A percentile compares a stretch with the other conserved stretches of the same genome.
Evolutionary conservation across 202 grass and related monocot species (phyloP).

Genomic region (Carex arenaria): DNA sequence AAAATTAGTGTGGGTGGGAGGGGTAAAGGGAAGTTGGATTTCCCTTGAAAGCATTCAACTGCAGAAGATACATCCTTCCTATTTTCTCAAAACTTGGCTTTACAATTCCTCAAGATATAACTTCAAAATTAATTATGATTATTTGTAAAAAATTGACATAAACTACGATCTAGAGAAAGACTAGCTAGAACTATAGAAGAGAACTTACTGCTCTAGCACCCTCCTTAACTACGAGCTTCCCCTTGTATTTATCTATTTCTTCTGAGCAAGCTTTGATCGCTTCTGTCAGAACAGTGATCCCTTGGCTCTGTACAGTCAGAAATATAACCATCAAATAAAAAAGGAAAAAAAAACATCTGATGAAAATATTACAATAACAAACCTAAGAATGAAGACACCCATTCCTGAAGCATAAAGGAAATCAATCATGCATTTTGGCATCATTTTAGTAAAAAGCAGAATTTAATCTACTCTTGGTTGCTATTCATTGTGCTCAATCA

Average conservation of each 20-base stretch:
- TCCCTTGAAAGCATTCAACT: no score
- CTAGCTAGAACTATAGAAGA: background rate
- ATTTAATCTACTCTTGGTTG: background rate
- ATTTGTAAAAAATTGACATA: background rate
- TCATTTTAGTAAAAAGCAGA: background rate
- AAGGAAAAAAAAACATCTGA: background rate
- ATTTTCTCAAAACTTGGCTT: background rate
- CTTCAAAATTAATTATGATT: background rate
- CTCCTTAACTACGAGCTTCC: constrained; percentile 89
- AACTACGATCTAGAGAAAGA: background rate
- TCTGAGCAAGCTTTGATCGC: constrained; percentile 75
- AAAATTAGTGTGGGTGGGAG: no score
- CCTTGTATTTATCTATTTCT: constrained; percentile 77
- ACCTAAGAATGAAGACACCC: background rate
- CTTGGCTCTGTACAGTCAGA: constrained; percentile 53
- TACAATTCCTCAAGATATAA: background rate
- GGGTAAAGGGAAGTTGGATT: no score
- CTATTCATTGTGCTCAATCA: background rate
- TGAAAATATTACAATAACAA: background rate
- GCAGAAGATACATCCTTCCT: background rate
- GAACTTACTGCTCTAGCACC: constrained; percentile 91
- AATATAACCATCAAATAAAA: constrained; percentile 8
- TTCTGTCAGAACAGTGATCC: constrained; percentile 69
- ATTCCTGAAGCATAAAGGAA: background rate
- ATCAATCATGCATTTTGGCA: background rate